A percentile compares a stretch with the other conserved stretches of the same genome.
Conservation (phyloP, 805 yeast species). For the Yarrowia alimentaria region DNA sequence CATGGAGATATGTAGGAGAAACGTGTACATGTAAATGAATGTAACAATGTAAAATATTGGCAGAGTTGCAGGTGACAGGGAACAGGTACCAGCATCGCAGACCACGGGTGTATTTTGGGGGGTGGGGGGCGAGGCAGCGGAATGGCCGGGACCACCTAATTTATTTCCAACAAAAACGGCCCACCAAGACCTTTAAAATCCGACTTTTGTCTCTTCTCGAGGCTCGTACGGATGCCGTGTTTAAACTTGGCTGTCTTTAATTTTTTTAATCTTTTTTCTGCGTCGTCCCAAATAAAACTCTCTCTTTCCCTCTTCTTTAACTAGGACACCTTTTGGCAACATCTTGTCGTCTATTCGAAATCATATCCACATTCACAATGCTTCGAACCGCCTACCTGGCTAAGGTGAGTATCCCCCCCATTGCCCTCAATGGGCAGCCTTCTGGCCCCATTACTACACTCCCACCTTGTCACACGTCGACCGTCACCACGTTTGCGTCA, state of each 20-base stretch:
- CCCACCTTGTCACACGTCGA: too few relatives aligned
- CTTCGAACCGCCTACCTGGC: conserved; percentile 29
- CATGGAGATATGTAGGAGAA: conserved; percentile 27
- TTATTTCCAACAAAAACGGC: too few relatives aligned
- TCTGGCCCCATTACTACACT: too few relatives aligned
- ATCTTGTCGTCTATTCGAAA: conserved; percentile 26
- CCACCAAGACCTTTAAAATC: too few relatives aligned
- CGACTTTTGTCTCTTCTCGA: conserved; percentile 15
- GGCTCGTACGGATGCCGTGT: conserved; percentile 21
- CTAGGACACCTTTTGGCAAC: conserved; percentile 28
- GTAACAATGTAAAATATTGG: conserved; percentile 26
- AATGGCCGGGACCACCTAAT: too few relatives aligned
- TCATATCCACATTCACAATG: conserved; percentile 26
- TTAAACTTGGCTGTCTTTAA: conserved; percentile 19
- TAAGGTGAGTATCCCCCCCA: conserved; percentile 27
- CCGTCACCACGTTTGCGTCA: too few relatives aligned
- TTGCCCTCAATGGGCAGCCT: not conserved
- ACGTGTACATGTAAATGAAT: conserved; percentile 27
- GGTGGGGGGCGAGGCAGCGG: not conserved
- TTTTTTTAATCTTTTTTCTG: conserved; percentile 16
- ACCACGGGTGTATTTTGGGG: too few relatives aligned
- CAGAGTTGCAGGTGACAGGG: conserved; percentile 24
- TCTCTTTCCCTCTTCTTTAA: conserved; percentile 25
- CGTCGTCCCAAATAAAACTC: conserved; percentile 24
- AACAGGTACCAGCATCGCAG: not conserved